Evolutionary conservation across 1,284 basidiomycete species (phyloP), one percentile per base, ranked within the genome.

Genomic region (Melampsora americana): DNA sequence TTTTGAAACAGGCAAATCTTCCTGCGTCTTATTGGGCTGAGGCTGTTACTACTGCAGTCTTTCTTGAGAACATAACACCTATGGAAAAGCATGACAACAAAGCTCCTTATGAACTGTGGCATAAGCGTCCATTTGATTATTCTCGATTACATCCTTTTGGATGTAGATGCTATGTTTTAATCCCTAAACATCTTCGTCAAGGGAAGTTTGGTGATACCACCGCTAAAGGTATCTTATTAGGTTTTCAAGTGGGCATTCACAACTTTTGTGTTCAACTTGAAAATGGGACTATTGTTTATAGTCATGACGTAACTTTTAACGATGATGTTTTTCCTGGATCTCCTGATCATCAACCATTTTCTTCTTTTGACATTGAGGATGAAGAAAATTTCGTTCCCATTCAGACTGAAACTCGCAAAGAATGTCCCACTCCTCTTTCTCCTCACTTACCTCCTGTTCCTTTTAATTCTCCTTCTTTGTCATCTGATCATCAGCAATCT

Each of bases 171-270:
- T 66, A 66, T n/a, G 35, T 42, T 42, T 42, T 42, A 32, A 66
- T 66, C 28, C 32, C 65, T 42, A 42, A 42, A 44, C 4, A 42
- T 20, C 39, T 42, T 5, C 11, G 65, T 5, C 30, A 66, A 18
- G 65, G 65, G 26, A 65, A 65, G 32, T 65, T 65, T 23, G 11
- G 23, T 12, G 32, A 28, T 12, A 18, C 62, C 16, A 7, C 62
- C 20, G 16, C 20, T 32, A 65, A 65, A 35, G 62, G 62, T 14
- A 28, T 68, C 4, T 18, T n/a, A 48, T 65, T 97, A 30, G 93
- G 98, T n/a, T n/a, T n/a, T n/a, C 87, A 99, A 99, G 84, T 93
- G 94, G 7, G 98, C 98, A 84, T 84, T 93, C 77, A 99, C n/a
- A n/a, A n/a, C n/a, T n/a, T n/a, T n/a, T n/a, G n/a, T n/a, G n/a